Base-by-base conservation (phyloP, 2,329 filamentous ascomycete species). In the Stachybotrys chartarum region DNA sequence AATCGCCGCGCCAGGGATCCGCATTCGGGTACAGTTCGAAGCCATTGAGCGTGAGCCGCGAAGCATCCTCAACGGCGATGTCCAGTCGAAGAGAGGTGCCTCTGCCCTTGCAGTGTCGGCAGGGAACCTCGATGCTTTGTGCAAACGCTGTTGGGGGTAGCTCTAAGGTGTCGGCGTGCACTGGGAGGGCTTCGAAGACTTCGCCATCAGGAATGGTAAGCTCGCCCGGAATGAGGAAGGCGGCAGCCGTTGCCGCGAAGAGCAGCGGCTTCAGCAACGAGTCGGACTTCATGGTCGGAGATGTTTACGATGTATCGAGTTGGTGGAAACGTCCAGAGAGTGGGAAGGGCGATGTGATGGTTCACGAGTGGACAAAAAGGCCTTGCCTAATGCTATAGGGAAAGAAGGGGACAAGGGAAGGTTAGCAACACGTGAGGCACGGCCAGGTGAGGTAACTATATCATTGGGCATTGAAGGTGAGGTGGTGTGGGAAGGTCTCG, bases 1-100 rank as follows among this genome's bases (percentile, higher is more conserved):
- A 71, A 8, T 69, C 68, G 51, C 70, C 68, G 59, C 66, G 66
- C 65, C 75, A 72, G 1, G 77, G 73, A 64, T 80, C 71, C 59
- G 80, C 68, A 53, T 75, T 69, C 16, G 81, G 81, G 61, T 84
- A 88, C 17, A 88, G 72, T 62, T 83, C 78, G 57, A 80, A 78
- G 56, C 78, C 81, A 68, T 87, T 87, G 56, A 87, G 63, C 44
- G 81, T 64, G 30, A 88, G 72, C 47, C 71, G 72, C 58, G 79
- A 75, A 56, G 65, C 63, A 51, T 71, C 72, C 16, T 80, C 75
- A 58, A 87, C 67, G 56, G 66, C 71, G 62, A 88, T 81, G 61
- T 79, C 75, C 45, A 88, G 71, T 59, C 77, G 71, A 55, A 86
- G 69, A 54, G 76, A 72, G 64, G 70, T 73, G 55, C 74, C 61